Percentiles rank a stretch among this genome's conserved stretches.
Evolutionary conservation across 345 rosid genomes (phyloP).

Genomic region (Acer saccharum): DNA sequence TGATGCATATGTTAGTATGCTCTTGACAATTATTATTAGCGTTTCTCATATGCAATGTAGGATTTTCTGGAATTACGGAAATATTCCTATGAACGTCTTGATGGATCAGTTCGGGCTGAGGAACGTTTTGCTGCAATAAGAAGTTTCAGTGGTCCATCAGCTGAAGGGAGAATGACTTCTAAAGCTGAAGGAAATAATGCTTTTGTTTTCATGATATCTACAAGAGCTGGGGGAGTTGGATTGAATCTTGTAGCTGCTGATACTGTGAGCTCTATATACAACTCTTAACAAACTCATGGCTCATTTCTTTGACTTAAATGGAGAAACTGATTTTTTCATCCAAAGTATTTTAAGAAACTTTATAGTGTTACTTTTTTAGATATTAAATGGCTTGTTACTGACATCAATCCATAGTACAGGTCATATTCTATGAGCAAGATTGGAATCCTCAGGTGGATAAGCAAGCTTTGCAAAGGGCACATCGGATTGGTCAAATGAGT

Average conservation of each 20-base stretch:
- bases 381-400: neutral
- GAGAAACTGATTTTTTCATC: conserved; percentile 6
- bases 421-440: conserved; percentile 90
- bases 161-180: conserved; percentile 31
- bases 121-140: conserved; percentile 93
- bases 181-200: conserved; percentile 49
- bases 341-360: conserved; percentile 4
- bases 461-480: conserved; percentile 94
- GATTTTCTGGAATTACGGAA: conserved; percentile 83
- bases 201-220: conserved; percentile 87
- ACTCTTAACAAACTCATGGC: neutral
- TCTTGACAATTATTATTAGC: neutral
- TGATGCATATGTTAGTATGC: neutral
- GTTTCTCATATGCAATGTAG: conserved; percentile 34
- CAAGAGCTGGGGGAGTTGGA: conserved; percentile 97
- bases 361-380: neutral
- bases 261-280: conserved; percentile 52
- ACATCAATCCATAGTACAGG: conserved; percentile 44
- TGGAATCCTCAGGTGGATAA: conserved; percentile 98
- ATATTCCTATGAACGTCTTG: conserved; percentile 92
- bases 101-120: conserved; percentile 93
- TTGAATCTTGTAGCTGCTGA: conserved; percentile 95
- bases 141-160: conserved; percentile 57
- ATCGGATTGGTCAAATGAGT: conserved; percentile 87
- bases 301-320: neutral